phyloP scores from a whole-genome alignment of 345 rosid species.

The Brassica rapa region DNA sequence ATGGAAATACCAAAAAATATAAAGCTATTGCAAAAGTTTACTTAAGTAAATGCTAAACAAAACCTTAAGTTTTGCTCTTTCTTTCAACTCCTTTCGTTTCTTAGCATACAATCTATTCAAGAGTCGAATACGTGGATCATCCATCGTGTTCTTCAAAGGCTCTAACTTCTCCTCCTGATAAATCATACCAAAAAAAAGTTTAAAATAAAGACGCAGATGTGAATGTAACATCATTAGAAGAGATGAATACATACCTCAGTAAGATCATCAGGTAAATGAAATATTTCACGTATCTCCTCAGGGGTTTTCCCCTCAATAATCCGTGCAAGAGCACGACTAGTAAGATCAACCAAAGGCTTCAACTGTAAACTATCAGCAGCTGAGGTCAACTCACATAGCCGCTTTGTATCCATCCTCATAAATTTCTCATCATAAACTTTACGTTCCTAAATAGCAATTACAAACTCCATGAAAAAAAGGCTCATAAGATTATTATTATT shows the following conservation, averaged over 20 bases:
- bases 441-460: constrained; percentile 58
- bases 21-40: neutral
- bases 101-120: constrained; percentile 87
- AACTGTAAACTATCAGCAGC: constrained; percentile 96
- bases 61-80: constrained; percentile 78
- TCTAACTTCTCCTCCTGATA: constrained; percentile 91
- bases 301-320: constrained; percentile 91
- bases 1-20: constrained; percentile 1
- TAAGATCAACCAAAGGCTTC: constrained; percentile 89
- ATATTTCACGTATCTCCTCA: constrained; percentile 91
- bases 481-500: neutral
- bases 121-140: constrained; percentile 92
- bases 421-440: constrained; percentile 85
- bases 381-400: constrained; percentile 91
- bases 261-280: constrained; percentile 96
- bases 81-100: constrained; percentile 86
- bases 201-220: constrained; percentile 12
- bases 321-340: constrained; percentile 94
- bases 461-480: neutral
- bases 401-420: constrained; percentile 87
- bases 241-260: constrained; percentile 70
- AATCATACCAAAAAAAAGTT: constrained; percentile 11
- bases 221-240: constrained; percentile 13
- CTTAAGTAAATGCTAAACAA: neutral
- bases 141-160: constrained; percentile 77